Base-by-base conservation (phyloP, 73 alveolate species). In the Paramecium sexaurelia region DNA sequence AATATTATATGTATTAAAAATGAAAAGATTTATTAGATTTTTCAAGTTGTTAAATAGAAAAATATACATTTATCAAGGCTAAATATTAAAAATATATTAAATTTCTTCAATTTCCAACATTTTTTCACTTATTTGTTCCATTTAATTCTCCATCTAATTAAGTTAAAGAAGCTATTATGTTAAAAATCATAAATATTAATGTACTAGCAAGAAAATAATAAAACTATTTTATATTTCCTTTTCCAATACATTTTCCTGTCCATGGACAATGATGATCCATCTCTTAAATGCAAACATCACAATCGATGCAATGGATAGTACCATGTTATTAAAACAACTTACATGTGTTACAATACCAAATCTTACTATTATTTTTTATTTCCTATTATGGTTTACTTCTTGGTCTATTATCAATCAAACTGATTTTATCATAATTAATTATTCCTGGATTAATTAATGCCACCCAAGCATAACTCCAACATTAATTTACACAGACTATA, bases 221-320 rank as follows among this genome's bases (percentile, higher is more conserved):
- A 85, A 93, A 93, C 27, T 78, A 29, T 57, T 82, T 40, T 6
- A 92, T 20, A 45, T 92, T 93, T 41, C 96, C 94, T 17, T 68
- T 22, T 32, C 96, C 97, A 19, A 94, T 93, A 71, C 97, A 94
- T 82, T 94, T 94, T 5, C 97, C 95, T 73, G 97, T 94, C 97
- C 97, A 94, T 1, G 97, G 97, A 71, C 97, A 94, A 75, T 94
- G 97, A 91, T 94, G 97, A 88, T 94, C 97, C 85, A 55, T 75
- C 15, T 94, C 95, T 11, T 47, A 27, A 20, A 94, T 78, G 45
- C 97, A 94, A 5, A 93, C 96, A 45, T 93, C 97, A 36, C 97
- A 94, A 55, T 94, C 97, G 36, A 55, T 93, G 37, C 97, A 94
- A 89, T 94, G 96, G 15, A 47, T 36, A 7, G 97, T 93, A 26